These are phyloP conservation scores for Elaeis guineensis DNA, from an alignment of 176 grass and related monocot genomes.

Conservation along the genomic window DNA sequence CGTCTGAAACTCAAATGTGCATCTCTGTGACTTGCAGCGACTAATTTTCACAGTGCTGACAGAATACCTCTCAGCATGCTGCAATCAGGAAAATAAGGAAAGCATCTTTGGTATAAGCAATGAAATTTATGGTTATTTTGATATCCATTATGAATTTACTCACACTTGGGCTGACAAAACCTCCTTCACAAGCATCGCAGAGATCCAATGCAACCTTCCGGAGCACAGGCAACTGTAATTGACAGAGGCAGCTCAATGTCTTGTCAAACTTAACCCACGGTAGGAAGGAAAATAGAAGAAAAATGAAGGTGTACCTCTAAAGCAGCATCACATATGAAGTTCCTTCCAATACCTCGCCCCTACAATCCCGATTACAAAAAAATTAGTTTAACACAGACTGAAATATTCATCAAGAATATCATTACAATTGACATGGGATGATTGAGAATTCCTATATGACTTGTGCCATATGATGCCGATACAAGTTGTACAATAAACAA, in stretches of 20 bases:
- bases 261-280: neutral
- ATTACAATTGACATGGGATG: no score
- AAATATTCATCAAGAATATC: no score
- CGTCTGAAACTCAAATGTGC: constrained; percentile 25
- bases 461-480: no score
- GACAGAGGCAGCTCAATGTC: neutral
- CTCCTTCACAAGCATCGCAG: constrained; percentile 65
- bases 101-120: neutral
- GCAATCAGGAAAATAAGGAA: neutral
- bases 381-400: neutral
- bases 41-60: constrained; percentile 53
- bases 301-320: constrained; percentile 30
- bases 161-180: constrained; percentile 63
- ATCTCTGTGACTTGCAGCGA: constrained; percentile 49
- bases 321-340: constrained; percentile 44
- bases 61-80: constrained; percentile 26
- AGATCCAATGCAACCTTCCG: constrained; percentile 59
- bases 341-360: constrained; percentile 65
- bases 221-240: constrained; percentile 47
- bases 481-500: no score
- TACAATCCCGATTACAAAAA: constrained; percentile 17
- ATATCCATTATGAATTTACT: constrained; percentile 2
- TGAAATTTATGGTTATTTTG: neutral
- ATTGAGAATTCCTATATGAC: no score
- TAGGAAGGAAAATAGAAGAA: neutral